Percentiles rank a stretch among this genome's conserved stretches.
Evolutionary conservation across 352 stramenopile genomes (phyloP).

Genomic region (Pythium monospermum): DNA sequence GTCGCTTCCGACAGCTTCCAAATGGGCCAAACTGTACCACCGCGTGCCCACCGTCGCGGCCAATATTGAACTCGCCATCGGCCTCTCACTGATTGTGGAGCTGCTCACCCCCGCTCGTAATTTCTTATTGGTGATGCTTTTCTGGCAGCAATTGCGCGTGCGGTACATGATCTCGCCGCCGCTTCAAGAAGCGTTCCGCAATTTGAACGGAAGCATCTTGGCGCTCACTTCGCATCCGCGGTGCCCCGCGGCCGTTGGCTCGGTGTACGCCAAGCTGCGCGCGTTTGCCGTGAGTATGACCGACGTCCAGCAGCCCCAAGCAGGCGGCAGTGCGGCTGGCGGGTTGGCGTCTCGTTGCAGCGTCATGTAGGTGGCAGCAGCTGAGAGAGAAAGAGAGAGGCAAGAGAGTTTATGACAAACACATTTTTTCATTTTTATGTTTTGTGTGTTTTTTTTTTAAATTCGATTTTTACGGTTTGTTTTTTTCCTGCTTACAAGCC

Average conservation of each 20-base stretch:
- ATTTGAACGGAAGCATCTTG: constrained; percentile 59
- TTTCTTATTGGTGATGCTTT: constrained; percentile 82
- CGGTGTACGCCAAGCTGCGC: constrained; percentile 66
- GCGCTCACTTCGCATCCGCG: constrained; percentile 57
- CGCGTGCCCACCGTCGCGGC: constrained; percentile 71
- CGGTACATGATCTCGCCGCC: constrained; percentile 89
- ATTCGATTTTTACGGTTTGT: neutral
- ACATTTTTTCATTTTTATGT: too few species aligned
- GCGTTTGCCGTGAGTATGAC: constrained; percentile 66
- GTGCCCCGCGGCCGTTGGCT: constrained; percentile 48
- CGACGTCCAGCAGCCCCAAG: constrained; percentile 42
- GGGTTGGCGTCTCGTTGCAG: constrained; percentile 44
- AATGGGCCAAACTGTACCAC: constrained; percentile 81
- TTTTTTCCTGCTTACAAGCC: constrained; percentile 14
- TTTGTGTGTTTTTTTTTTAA: too few species aligned
- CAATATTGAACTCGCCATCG: constrained; percentile 81
- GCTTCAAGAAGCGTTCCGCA: constrained; percentile 77
- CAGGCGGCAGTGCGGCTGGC: constrained; percentile 15
- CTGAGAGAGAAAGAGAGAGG: neutral
- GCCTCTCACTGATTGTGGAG: constrained; percentile 74
- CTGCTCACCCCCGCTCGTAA: constrained; percentile 80
- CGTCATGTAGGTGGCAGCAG: constrained; percentile 67
- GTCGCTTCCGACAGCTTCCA: constrained; percentile 43
- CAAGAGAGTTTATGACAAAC: too few species aligned
- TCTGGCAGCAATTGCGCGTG: constrained; percentile 88